Base-by-base conservation (phyloP, 192 early-diverging fungal genomes). In the Linnemannia hyalina region DNA sequence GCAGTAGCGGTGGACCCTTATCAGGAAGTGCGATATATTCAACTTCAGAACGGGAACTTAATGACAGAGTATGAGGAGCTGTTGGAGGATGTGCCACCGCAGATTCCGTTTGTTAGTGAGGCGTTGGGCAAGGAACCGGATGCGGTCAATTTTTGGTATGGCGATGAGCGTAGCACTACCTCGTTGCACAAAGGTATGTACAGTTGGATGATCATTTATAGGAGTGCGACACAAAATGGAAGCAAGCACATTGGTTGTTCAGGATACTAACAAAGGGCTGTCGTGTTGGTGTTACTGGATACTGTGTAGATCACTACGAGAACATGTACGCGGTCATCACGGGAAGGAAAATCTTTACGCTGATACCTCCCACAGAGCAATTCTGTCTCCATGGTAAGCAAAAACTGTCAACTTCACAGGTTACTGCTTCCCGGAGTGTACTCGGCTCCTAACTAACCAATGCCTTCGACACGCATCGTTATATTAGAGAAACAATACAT, bases 111-210 rank as follows among this genome's bases (percentile, higher is more conserved):
- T 77, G 88, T 83, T 29, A 83, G 74, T 41, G 88, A 91, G 73
- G 91, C 91, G 0, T 52, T 91, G 22, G 88, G 85, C 38, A 85
- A 73, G 68, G 26, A 68, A 15, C 91, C 91, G 0, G 91, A 91
- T 44, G 91, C 91, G 13, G 83, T 91, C 63, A 91, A 91, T 73
- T 91, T 91, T 71, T 91, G 91, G 91, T 91, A 89, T 73, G 91
- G 91, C 6, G 87, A 90, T 49, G 82, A 86, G 38, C 47, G 77
- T 29, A 91, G 91, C 26, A 81, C 75, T 0, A 91, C 91, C 0
- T 89, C 88, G 0, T 68, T 91, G n/a, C 91, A 91, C 41, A 91
- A 90, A 75, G 88, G 88, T 85, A 80, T 60, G 32, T 46, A 22
- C 0, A 18, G 8, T 20, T 52, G 49, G 41, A 16, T 0, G 29